Conservation (phyloP, 441 rosid species). For the Monsonia emarginata region DNA sequence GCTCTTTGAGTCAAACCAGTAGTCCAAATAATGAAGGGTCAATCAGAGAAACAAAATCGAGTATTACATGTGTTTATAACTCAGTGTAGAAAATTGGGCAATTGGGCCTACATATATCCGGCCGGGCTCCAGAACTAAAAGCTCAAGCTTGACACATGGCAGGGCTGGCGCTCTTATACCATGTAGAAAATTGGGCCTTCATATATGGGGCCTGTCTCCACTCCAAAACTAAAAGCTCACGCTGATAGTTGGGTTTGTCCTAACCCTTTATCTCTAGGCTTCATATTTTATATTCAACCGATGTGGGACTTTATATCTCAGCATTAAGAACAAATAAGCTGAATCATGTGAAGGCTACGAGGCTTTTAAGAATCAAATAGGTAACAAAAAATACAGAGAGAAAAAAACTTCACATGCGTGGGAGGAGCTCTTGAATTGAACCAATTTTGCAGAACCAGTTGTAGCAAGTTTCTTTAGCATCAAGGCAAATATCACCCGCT, state of each 20-base stretch:
- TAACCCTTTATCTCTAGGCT: no score
- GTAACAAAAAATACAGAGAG: slow-evolving; percentile 2
- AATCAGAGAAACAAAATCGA: not conserved
- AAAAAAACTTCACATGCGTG: slow-evolving; percentile 62
- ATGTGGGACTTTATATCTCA: no score
- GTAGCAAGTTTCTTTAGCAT: slow-evolving; percentile 85
- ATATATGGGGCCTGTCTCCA: no score
- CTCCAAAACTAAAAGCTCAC: no score
- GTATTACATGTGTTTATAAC: not conserved
- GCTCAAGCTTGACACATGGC: no score
- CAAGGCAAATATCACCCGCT: slow-evolving; percentile 50
- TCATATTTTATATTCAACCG: no score
- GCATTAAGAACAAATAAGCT: not conserved
- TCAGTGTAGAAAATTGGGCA: no score
- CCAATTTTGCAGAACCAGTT: slow-evolving; percentile 91
- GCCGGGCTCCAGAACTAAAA: no score
- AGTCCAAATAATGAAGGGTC: not conserved
- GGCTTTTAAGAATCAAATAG: not conserved
- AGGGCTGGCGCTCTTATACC: not conserved
- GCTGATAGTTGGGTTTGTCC: no score
- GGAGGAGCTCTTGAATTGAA: slow-evolving; percentile 76
- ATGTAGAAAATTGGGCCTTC: no score
- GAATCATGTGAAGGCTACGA: not conserved
- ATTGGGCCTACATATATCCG: no score
- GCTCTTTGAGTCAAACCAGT: not conserved